Percentiles rank a stretch among this genome's conserved stretches.
Conservation (phyloP, 73 alveolate species). For the Urostyla sp. region DNA sequence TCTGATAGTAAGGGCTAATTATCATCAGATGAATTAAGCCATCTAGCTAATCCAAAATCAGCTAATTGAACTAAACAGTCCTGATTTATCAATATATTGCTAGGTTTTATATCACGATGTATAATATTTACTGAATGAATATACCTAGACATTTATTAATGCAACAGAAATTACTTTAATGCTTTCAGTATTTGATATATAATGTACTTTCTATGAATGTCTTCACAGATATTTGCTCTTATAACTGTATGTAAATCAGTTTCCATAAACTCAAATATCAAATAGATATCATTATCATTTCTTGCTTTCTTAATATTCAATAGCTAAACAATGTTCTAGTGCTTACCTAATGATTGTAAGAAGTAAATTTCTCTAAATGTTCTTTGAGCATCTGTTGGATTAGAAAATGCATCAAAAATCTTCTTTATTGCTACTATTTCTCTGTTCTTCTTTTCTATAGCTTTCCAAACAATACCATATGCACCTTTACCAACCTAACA, state of each 20-base stretch:
- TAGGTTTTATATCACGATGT: constrained; percentile 94
- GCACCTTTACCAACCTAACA: constrained; percentile 90
- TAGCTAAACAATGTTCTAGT: constrained; percentile 55
- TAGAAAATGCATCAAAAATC: constrained; percentile 91
- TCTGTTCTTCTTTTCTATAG: constrained; percentile 85
- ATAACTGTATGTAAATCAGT: constrained; percentile 61
- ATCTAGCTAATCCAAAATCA: constrained; percentile 94
- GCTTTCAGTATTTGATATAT: constrained; percentile 74
- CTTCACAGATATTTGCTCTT: constrained; percentile 79
- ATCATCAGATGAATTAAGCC: constrained; percentile 75
- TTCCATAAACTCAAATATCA: constrained; percentile 43
- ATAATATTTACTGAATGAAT: constrained; percentile 85
- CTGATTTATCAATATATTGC: constrained; percentile 86
- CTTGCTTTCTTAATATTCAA: constrained; percentile 76
- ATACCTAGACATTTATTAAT: not conserved
- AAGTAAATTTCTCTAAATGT: constrained; percentile 91
- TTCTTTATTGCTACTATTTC: constrained; percentile 89
- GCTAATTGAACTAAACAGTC: constrained; percentile 91
- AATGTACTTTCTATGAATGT: constrained; percentile 69
- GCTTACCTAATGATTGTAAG: constrained; percentile 46
- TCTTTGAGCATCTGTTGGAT: constrained; percentile 91
- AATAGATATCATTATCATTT: constrained; percentile 73
- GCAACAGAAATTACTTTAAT: constrained; percentile 58
- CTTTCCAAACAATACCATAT: constrained; percentile 96
- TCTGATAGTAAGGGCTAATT: constrained; percentile 79